Evolutionary conservation across 805 yeast genomes (phyloP).

Genomic region (Komagataella kurtzmanii): DNA sequence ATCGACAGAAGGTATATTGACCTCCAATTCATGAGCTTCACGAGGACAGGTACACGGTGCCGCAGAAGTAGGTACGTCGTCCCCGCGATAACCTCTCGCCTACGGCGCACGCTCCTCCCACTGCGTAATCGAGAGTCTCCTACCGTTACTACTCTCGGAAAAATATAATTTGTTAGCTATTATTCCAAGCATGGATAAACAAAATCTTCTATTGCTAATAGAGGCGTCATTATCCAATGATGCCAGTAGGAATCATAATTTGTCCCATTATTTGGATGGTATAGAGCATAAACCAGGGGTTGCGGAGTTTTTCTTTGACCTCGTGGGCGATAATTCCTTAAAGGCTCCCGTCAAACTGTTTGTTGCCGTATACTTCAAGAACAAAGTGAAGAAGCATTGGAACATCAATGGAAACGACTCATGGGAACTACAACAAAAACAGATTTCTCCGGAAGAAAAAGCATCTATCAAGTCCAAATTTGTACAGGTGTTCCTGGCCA

Average conservation of each 20-base stretch:
- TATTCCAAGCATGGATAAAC: slow-evolving; percentile 23
- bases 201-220: slow-evolving; percentile 27
- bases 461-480: slow-evolving; percentile 50
- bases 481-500: slow-evolving; percentile 38
- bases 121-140: neutral
- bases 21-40: slow-evolving; percentile 26
- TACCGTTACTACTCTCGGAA: neutral
- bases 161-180: too few species aligned
- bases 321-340: slow-evolving; percentile 23
- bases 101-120: neutral
- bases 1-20: slow-evolving; percentile 28
- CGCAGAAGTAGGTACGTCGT: neutral
- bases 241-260: slow-evolving; percentile 23
- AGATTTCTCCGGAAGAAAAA: slow-evolving; percentile 37
- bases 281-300: slow-evolving; percentile 31
- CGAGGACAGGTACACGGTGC: neutral
- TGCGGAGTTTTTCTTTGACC: slow-evolving; percentile 28
- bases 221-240: slow-evolving; percentile 36
- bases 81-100: neutral
- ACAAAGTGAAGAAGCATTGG: slow-evolving; percentile 61
- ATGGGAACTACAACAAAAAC: slow-evolving; percentile 8
- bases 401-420: slow-evolving; percentile 13
- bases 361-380: slow-evolving; percentile 76
- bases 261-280: slow-evolving; percentile 27
- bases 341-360: slow-evolving; percentile 45